These are phyloP conservation scores for Gigaspora rosea DNA, from an alignment of 192 early-diverging fungal species.

Conservation along the genomic window DNA sequence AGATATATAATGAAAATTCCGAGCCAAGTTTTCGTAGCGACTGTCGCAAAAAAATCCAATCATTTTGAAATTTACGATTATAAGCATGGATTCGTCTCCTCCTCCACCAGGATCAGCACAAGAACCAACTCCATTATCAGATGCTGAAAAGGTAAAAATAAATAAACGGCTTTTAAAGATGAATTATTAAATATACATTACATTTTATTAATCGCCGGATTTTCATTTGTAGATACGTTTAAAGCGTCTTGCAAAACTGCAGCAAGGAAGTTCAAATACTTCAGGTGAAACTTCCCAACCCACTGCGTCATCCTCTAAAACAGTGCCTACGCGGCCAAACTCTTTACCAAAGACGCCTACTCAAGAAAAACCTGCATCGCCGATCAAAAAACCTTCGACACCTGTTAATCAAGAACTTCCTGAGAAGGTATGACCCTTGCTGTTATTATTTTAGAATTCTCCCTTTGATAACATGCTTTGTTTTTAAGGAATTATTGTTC, in stretches of 20 bases:
- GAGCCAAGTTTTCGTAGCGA: too few species aligned
- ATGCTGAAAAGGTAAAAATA: slow-evolving; percentile 27
- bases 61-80: neutral
- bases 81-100: neutral
- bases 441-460: too few species aligned
- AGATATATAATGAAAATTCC: too few species aligned
- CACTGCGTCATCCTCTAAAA: slow-evolving; percentile 15
- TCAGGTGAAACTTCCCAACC: neutral
- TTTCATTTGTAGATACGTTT: slow-evolving; percentile 55
- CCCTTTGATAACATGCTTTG: too few species aligned
- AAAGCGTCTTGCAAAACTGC: slow-evolving; percentile 65
- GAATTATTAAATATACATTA: neutral
- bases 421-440: too few species aligned
- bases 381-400: neutral
- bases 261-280: slow-evolving; percentile 26
- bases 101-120: neutral
- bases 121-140: neutral
- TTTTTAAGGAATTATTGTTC: too few species aligned
- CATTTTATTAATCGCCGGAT: neutral
- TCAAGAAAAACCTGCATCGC: neutral
- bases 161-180: neutral
- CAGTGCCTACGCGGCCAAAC: neutral
- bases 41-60: neutral
- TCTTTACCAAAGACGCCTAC: neutral
- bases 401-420: too few species aligned